Base-by-base conservation (phyloP, 208 protist genomes). In the Vickermania ingenoplastis region DNA sequence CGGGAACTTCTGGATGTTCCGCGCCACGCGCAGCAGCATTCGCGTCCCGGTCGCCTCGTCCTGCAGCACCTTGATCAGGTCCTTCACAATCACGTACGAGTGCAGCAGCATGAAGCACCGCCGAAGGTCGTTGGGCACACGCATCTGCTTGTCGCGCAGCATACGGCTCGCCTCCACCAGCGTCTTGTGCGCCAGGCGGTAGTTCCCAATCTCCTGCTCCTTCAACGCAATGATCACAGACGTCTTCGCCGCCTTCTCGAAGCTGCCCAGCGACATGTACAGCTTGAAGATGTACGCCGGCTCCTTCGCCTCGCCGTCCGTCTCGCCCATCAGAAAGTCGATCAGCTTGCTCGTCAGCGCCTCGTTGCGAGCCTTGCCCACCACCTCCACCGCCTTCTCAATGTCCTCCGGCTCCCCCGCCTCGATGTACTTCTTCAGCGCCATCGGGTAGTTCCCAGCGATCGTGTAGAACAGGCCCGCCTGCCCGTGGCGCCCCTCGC, bases 281-380 rank as follows among this genome's bases (percentile, higher is more conserved):
- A 99, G 82, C 59, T 91, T 86, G 75, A 98, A 98, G 61, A 98
- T 97, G 73, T 98, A 97, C n/a, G 95, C 91, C 0, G 94, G 93
- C 61, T 98, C 92, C 81, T 98, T 99, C 26, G 95, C 92, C 41
- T 97, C 79, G 24, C 90, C 92, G 66, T 98, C 96, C 0, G 73
- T 79, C 59, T 97, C 91, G 21, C 96, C 96, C 91, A 98, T 97
- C 26, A 99, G 86, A 65, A 89, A 98, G 73, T 98, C 96, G 64
- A 98, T 94, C 53, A 98, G 85, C 65, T 70, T 81, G 75, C 92
- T 91, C 30, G 91, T 97, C n/a, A 99, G 71, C 26, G 67, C 65
- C 68, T 97, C 92, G 67, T 84, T 97, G 55, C 87, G 81, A 4
- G 93, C 92, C 60, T 87, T 91, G 50, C 93, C 93, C 1, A 98